These are phyloP conservation scores for Penicillium freii DNA, from an alignment of 2,329 filamentous ascomycete genomes.

Conservation along the genomic window DNA sequence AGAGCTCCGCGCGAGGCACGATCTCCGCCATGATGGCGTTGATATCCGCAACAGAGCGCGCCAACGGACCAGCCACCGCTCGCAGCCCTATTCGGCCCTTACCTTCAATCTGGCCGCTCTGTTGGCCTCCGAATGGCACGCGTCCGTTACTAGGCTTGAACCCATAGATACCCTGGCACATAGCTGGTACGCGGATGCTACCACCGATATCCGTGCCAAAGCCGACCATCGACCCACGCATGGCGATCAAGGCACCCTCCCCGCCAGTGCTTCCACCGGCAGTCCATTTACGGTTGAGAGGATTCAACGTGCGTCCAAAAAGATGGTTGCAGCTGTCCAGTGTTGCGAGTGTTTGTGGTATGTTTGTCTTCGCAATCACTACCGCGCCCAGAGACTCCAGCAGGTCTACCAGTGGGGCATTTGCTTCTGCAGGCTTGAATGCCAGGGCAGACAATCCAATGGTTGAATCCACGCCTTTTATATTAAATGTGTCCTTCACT, in stretches of 20 bases:
- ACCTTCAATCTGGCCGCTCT: conserved; percentile 47
- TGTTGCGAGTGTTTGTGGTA: conserved; percentile 58
- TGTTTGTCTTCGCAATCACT: conserved; percentile 68
- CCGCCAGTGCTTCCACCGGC: conserved; percentile 67
- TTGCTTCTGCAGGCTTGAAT: conserved; percentile 55
- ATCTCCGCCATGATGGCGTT: conserved; percentile 51
- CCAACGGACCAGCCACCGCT: conserved; percentile 46
- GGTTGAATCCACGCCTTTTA: conserved; percentile 53
- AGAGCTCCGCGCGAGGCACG: conserved; percentile 54
- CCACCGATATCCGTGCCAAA: conserved; percentile 61
- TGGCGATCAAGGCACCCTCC: conserved; percentile 59
- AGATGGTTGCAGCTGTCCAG: conserved; percentile 62
- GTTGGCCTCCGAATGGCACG: conserved; percentile 54
- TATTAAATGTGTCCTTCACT: conserved; percentile 49
- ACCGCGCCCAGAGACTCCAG: conserved; percentile 62
- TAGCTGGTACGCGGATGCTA: conserved; percentile 48
- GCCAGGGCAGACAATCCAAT: conserved; percentile 61
- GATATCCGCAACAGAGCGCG: conserved; percentile 41
- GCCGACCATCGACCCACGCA: conserved; percentile 59
- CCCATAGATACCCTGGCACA: conserved; percentile 53
- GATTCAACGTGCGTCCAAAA: conserved; percentile 63
- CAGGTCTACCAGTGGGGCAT: conserved; percentile 59
- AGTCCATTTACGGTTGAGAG: conserved; percentile 58
- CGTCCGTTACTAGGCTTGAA: conserved; percentile 51
- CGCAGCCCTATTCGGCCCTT: conserved; percentile 53